phyloP scores from a whole-genome alignment of 2,329 filamentous ascomycete species.

The Ceratocystis papillata region DNA sequence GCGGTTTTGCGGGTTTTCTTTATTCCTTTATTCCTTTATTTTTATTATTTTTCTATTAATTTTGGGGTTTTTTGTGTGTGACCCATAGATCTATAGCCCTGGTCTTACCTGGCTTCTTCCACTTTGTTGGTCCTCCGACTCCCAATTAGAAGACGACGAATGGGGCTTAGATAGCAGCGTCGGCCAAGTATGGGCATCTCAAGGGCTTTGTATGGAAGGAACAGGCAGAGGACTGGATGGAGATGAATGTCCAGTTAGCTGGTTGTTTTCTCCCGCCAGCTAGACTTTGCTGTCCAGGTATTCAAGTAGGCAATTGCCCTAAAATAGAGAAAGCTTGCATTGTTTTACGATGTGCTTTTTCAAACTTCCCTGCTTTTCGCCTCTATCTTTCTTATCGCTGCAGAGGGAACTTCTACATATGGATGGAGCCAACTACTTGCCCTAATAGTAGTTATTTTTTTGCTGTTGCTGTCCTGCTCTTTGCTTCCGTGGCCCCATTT shows the following conservation, averaged over 20 bases:
- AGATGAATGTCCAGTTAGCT: too few species aligned
- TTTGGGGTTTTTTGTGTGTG: background rate
- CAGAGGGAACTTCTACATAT: background rate
- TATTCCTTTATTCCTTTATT: too few species aligned
- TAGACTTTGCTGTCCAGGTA: background rate
- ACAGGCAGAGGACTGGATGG: too few species aligned
- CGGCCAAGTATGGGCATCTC: background rate
- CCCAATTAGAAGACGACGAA: background rate
- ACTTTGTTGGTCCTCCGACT: background rate
- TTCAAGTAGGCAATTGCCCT: background rate
- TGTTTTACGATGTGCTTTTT: background rate
- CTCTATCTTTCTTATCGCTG: background rate
- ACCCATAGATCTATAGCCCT: background rate
- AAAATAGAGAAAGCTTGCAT: background rate
- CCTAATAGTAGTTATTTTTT: background rate
- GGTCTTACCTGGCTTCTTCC: background rate
- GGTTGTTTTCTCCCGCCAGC: background rate
- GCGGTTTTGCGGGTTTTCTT: background rate
- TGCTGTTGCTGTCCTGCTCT: background rate
- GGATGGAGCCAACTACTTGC: background rate
- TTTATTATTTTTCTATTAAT: too few species aligned
- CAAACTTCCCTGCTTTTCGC: too few species aligned
- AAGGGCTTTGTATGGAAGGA: too few species aligned
- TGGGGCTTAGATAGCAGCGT: background rate
- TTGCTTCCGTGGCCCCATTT: background rate